Base-by-base conservation (phyloP, 2,329 filamentous ascomycete species). In the Aureobasidium sp. region DNA sequence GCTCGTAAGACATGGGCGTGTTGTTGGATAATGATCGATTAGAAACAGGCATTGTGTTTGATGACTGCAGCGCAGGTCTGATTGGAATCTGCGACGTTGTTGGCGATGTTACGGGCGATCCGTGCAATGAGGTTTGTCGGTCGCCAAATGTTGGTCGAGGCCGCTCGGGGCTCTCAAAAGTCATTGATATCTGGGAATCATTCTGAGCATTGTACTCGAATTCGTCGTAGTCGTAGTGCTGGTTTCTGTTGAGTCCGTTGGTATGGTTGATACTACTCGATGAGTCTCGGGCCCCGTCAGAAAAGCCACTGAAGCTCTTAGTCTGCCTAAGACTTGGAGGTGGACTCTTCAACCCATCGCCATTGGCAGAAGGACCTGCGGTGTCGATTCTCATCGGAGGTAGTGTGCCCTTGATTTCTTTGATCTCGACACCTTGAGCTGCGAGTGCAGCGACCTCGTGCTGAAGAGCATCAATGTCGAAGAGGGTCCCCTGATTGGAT, bases 391-490 rank as follows among this genome's bases (percentile, higher is more conserved):
- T 94, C 83, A 97, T 95, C 0, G 92, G 90, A 50, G 93, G 92
- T 27, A 97, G 78, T 1, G 92, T 97, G 55, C 89, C 91, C 74
- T 94, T 84, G 63, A 97, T 84, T 76, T 97, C 90, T 75, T 94
- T 86, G 66, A 97, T 84, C 75, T 97, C 90, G 47, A 81, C 79
- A 52, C 81, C 80, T 65, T 93, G 88, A 53, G 84, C 84, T 32
- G 90, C 90, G 37, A 99, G 79, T 69, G 95, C 90, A 10, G 90
- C 87, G 15, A 78, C 77, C 67, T 81, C 79, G 32, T 68, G 72
- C 53, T 90, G 84, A 66, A 99, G 97, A 13, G 94, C 94, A 69
- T 99, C 94, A 51, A 99, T 85, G 70, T 99, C 94, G 70, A 99
- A 99, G 50, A 99, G 80, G 9, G 97, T 88, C 86, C 57, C 62